Evolutionary conservation across 2,329 filamentous ascomycete genomes (phyloP), one percentile per base, ranked within the genome.

Genomic region (Neopestalotiopsis rosae): DNA sequence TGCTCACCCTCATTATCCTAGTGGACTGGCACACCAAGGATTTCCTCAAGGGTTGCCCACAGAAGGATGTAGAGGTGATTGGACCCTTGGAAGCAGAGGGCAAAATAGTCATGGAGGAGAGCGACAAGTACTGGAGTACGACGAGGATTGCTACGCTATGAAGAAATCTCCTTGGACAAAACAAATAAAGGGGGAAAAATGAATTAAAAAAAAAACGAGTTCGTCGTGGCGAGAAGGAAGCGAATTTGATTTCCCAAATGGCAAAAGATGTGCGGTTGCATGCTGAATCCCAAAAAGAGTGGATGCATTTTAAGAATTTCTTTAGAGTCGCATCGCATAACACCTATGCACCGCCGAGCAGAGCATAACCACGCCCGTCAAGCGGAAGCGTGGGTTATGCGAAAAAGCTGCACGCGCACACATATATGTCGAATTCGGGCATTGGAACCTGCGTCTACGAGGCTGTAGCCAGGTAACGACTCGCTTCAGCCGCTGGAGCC

Each of bases 21-120:
- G 66, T 88, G 81, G 80, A 82, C 57, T 80, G 85, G 79, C 81
- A 82, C 59, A 86, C 85, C 67, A 80, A 82, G 49, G 80, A 82
- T 62, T 77, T 87, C n/a, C 77, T 88, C 66, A 76, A 77, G 62
- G 80, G 75, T 1, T 84, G 85, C 24, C 74, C 74, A 40, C 86
- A 87, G 78, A 85, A 84, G 71, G 77, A 81, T 63, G 77, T 87
- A 14, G 81, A 87, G 72, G 81, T 87, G 59, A 76, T 86, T 70
- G 85, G 86, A 4, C 85, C 84, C 2, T 75, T 86, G 49, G 79
- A 76, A 52, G 82, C 76, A 0, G 82, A 83, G 79, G 83, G 86
- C 68, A 75, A 76, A 67, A 76, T 76, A 42, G 83, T 86, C 28
- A 77, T 85, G 38, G 76, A 82, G 68, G 83, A 84, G 75, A 83